Evolutionary conservation across 2,329 filamentous ascomycete genomes (phyloP).

Genomic region (Rutstroemia sp.): DNA sequence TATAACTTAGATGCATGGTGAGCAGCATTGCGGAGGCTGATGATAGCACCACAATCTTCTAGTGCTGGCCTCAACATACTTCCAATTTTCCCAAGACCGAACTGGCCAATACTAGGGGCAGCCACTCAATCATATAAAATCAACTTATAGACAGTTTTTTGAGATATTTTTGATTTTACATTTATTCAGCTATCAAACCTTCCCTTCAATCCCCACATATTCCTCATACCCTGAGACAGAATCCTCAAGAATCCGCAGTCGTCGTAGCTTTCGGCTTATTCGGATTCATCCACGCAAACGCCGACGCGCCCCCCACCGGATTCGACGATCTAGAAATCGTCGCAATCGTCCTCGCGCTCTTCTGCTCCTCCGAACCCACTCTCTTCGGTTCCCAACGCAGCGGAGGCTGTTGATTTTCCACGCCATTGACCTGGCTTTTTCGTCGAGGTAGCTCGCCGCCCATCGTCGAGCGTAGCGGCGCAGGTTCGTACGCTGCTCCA

Average conservation of each 20-base stretch:
- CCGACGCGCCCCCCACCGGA: slow-evolving; percentile 84
- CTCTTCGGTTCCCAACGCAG: slow-evolving; percentile 47
- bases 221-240: neutral
- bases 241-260: slow-evolving; percentile 3
- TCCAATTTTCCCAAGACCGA: too few relatives aligned
- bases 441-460: slow-evolving; percentile 40
- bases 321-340: slow-evolving; percentile 56
- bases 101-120: too few relatives aligned
- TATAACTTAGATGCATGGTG: neutral
- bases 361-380: slow-evolving; percentile 32
- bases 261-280: slow-evolving; percentile 19
- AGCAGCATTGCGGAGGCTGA: neutral
- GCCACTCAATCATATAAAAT: too few relatives aligned
- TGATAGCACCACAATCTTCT: neutral
- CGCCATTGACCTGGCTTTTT: slow-evolving; percentile 42
- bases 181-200: neutral
- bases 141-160: too few relatives aligned
- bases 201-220: neutral
- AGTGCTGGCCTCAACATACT: too few relatives aligned
- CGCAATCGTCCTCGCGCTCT: slow-evolving; percentile 17
- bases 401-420: slow-evolving; percentile 18
- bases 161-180: neutral
- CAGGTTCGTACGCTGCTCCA: slow-evolving; percentile 45
- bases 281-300: slow-evolving; percentile 84
- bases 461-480: slow-evolving; percentile 33